A percentile compares a stretch with the other conserved stretches of the same genome.
Evolutionary conservation across 2,329 filamentous ascomycete species (phyloP).

Genomic region (Fusarium lyarnte): DNA sequence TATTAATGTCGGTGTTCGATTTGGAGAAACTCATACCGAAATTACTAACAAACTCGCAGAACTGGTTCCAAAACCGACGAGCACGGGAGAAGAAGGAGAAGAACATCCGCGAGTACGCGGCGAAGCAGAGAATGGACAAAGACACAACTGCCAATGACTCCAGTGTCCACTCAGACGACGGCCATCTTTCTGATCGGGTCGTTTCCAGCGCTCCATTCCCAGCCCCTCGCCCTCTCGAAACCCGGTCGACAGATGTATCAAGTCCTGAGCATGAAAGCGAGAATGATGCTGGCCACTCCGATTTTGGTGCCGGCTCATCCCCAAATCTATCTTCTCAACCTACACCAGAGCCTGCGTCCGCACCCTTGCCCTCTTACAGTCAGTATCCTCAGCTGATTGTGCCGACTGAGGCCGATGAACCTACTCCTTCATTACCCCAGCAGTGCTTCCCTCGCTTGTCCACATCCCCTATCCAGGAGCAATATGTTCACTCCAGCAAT

Average conservation of each 20-base stretch:
- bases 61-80: conserved; percentile 75
- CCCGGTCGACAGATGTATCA: conserved; percentile 8
- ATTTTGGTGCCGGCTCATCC: conserved; percentile 38
- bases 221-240: conserved; percentile 37
- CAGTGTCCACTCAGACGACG: conserved; percentile 42
- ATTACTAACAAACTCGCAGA: conserved; percentile 57
- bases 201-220: conserved; percentile 55
- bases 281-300: conserved; percentile 40
- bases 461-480: conserved; percentile 30
- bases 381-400: conserved; percentile 42
- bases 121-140: conserved; percentile 51
- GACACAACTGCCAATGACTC: conserved; percentile 42
- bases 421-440: conserved; percentile 36
- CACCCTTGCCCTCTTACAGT: conserved; percentile 22
- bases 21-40: background rate
- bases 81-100: conserved; percentile 73
- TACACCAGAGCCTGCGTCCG: conserved; percentile 32
- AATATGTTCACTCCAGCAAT: conserved; percentile 32
- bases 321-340: conserved; percentile 32
- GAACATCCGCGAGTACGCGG: conserved; percentile 58
- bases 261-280: conserved; percentile 43
- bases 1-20: conserved; percentile 63
- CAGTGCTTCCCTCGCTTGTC: conserved; percentile 37
- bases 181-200: conserved; percentile 50
- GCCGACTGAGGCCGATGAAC: conserved; percentile 35